Conservation (phyloP, 2,329 filamentous ascomycete genomes). For the Sporothrix brunneoviolacea region DNA sequence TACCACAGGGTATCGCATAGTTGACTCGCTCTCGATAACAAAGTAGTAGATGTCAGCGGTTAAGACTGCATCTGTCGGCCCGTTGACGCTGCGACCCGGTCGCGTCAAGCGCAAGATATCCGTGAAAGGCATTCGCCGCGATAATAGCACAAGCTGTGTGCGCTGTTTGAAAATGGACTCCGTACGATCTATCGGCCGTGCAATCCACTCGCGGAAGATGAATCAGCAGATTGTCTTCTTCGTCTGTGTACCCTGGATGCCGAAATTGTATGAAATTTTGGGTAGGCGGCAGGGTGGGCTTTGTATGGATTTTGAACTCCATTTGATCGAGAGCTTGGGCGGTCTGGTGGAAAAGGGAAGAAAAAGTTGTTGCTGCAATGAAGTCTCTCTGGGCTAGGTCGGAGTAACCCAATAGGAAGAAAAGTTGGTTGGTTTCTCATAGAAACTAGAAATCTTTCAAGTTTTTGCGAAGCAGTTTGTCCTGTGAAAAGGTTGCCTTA, state of each 20-base stretch:
- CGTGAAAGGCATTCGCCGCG: constrained; percentile 1
- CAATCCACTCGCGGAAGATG: background rate
- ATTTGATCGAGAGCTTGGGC: no score
- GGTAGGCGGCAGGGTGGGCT: background rate
- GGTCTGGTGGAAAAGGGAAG: no score
- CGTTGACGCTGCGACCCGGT: background rate
- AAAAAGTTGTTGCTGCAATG: no score
- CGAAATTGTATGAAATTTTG: background rate
- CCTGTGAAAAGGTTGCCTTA: no score
- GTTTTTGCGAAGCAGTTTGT: no score
- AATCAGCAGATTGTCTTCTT: background rate
- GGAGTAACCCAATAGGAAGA: no score
- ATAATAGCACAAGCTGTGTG: constrained; percentile 3
- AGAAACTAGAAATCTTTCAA: no score
- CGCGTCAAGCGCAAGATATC: background rate
- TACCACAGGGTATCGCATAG: constrained; percentile 1
- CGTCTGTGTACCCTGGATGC: background rate
- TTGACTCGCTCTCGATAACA: background rate
- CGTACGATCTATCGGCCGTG: background rate
- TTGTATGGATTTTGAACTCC: background rate
- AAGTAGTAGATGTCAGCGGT: background rate
- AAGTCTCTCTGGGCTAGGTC: no score
- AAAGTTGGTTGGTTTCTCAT: no score
- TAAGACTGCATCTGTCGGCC: constrained; percentile 6
- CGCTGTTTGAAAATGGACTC: background rate